Conservation (phyloP, 164 flowering plant genomes). For the Vitis amurensis region DNA sequence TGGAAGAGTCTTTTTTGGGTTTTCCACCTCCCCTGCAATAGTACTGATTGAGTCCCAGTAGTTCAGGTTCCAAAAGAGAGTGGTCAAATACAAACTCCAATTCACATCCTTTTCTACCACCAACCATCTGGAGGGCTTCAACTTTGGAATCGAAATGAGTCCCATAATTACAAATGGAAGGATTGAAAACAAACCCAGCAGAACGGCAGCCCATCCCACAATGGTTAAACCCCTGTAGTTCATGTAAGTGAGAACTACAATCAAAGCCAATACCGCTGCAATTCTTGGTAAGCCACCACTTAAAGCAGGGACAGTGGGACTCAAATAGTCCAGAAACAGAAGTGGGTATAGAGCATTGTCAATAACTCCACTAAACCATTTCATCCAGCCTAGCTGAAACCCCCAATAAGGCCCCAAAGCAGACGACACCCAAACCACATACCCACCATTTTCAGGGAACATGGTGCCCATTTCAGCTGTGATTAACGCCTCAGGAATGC, state of each 20-base stretch:
- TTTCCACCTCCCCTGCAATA: constrained; percentile 53
- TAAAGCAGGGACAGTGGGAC: constrained; percentile 38
- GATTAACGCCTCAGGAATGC: constrained; percentile 57
- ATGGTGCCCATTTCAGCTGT: constrained; percentile 69
- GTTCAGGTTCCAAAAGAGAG: constrained; percentile 64
- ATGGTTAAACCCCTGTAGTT: constrained; percentile 57
- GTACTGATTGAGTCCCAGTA: constrained; percentile 69
- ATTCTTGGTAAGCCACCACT: constrained; percentile 38
- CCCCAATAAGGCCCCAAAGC: constrained; percentile 66
- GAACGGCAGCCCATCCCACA: constrained; percentile 52
- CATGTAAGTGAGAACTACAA: constrained; percentile 44
- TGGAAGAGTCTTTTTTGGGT: constrained; percentile 54
- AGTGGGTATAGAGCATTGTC: constrained; percentile 65
- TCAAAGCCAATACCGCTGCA: constrained; percentile 31
- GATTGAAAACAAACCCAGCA: constrained; percentile 43
- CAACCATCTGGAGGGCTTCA: constrained; percentile 50
- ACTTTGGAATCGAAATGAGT: constrained; percentile 42
- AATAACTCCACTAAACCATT: constrained; percentile 68
- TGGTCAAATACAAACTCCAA: constrained; percentile 52
- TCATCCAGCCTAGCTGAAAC: constrained; percentile 68
- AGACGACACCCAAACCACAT: constrained; percentile 63
- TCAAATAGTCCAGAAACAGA: constrained; percentile 54
- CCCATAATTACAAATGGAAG: constrained; percentile 60
- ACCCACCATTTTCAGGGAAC: constrained; percentile 70
- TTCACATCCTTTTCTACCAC: constrained; percentile 38